Evolutionary conservation across 371 early-diverging fungal species (phyloP), one percentile per base, ranked within the genome.

Genomic region (Conidiobolus incongruus): DNA sequence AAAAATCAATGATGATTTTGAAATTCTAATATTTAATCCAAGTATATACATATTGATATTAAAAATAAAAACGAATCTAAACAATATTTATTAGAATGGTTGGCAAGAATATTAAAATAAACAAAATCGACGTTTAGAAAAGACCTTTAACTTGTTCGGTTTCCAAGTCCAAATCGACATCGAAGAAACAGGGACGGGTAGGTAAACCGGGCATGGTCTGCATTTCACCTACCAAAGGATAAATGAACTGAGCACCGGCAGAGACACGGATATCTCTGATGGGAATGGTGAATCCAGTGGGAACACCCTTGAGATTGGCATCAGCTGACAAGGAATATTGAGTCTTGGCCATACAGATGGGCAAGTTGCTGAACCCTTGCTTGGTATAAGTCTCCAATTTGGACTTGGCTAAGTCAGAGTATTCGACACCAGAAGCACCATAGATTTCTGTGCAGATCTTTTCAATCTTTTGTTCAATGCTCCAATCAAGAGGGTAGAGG

Each of bases 311-410:
- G 38, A 81, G 63, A 26, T 68, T 73, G 6, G 91, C 81, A 51
- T 92, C 84, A 42, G 86, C 85, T 32, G 87, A 83, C 48, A 95
- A 70, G 38, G 75, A 75, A 52, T 84, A 69, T 54, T 92, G 93
- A 5, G 95, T 95, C 71, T 95, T 95, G 47, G 95, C 93, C 95
- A 95, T 92, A 61, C 95, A 95, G 40, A 95, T 84, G 1, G 93
- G 93, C 49, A 92, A 59, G 13, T 74, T 56, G 29, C 55, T 68
- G 61, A 84, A 91, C 19, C 90, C 89, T 65, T 70, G 49, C 22
- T 62, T 54, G 26, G 81, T 81, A 58, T 84, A 89, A 4, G 62
- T 59, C 39, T 72, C 81, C 36, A 88, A 69, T 69, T 94, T 88
- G 47, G 60, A 58, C 48, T 67, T 65, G 19, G 95, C 92, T 26